A percentile compares a stretch with the other conserved stretches of the same genome.
Conservation (phyloP, 768 basidiomycete species). For the Fistulinella prunicolor region DNA sequence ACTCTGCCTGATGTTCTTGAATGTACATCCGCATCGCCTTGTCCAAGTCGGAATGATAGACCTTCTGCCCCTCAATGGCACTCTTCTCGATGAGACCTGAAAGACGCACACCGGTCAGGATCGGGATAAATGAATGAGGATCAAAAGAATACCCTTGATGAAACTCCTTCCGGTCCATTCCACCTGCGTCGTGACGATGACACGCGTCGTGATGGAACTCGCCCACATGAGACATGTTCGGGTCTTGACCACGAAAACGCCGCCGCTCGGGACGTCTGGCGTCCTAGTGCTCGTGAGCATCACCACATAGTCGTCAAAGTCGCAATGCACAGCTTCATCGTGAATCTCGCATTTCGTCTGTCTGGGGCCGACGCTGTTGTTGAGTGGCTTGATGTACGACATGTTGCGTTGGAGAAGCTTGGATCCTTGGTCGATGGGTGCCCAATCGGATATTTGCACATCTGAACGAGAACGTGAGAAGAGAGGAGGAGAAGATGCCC, state of each 20-base stretch:
- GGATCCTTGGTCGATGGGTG: slow-evolving; percentile 57
- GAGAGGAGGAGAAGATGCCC: too few relatives aligned
- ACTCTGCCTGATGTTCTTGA: slow-evolving; percentile 84
- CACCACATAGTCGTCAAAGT: slow-evolving; percentile 80
- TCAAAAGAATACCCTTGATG: slow-evolving; percentile 69
- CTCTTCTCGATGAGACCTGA: slow-evolving; percentile 92
- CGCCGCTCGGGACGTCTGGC: slow-evolving; percentile 93
- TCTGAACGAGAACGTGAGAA: slow-evolving; percentile 45
- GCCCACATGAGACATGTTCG: slow-evolving; percentile 96
- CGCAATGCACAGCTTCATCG: slow-evolving; percentile 77
- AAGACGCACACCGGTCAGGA: slow-evolving; percentile 1
- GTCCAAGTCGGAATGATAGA: slow-evolving; percentile 81
- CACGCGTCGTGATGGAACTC: slow-evolving; percentile 65
- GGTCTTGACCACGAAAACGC: slow-evolving; percentile 92
- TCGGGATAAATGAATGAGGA: not conserved
- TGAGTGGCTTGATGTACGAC: slow-evolving; percentile 95
- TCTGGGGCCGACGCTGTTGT: slow-evolving; percentile 85
- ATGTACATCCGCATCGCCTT: slow-evolving; percentile 87
- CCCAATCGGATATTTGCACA: slow-evolving; percentile 95
- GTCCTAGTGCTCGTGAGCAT: slow-evolving; percentile 89
- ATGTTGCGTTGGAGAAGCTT: slow-evolving; percentile 81
- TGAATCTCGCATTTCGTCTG: slow-evolving; percentile 94
- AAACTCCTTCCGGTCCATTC: slow-evolving; percentile 98
- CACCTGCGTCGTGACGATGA: slow-evolving; percentile 86
- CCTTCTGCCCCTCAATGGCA: slow-evolving; percentile 87